Percentiles rank a stretch among this genome's conserved stretches.
These are phyloP conservation scores for Incumbomyces lentus DNA, from an alignment of 2,329 filamentous ascomycete species.

Conservation along the genomic window DNA sequence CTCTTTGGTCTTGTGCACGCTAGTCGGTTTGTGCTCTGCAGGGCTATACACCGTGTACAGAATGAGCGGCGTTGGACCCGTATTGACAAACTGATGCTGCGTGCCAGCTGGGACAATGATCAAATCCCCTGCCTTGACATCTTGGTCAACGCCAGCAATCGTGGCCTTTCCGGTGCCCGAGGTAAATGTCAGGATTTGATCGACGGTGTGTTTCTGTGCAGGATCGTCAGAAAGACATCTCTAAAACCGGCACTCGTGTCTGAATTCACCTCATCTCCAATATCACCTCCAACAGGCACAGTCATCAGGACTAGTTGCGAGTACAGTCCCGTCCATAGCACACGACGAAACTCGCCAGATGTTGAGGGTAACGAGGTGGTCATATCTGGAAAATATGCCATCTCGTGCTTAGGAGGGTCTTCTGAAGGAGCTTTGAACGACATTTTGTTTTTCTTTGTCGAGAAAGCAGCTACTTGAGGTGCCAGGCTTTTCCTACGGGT, in stretches of 20 bases:
- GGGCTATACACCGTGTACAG: slow-evolving; percentile 54
- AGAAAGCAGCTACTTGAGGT: background rate
- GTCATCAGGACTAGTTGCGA: slow-evolving; percentile 56
- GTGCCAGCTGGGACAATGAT: slow-evolving; percentile 56
- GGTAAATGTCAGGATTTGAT: slow-evolving; percentile 56
- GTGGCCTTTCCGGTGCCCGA: slow-evolving; percentile 49
- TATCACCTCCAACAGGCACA: slow-evolving; percentile 52
- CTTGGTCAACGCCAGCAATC: slow-evolving; percentile 48
- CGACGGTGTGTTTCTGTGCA: slow-evolving; percentile 43
- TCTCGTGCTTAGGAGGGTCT: slow-evolving; percentile 41
- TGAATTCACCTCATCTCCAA: slow-evolving; percentile 50
- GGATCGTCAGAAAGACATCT: background rate
- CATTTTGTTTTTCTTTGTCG: slow-evolving; percentile 12
- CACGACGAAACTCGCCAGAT: slow-evolving; percentile 50
- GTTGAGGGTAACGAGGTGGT: slow-evolving; percentile 42
- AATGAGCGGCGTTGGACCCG: slow-evolving; percentile 48
- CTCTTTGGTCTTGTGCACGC: slow-evolving; percentile 53
- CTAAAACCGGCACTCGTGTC: too few species aligned
- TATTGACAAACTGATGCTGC: slow-evolving; percentile 56
- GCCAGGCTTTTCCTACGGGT: background rate
- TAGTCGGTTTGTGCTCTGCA: slow-evolving; percentile 50
- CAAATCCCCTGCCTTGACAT: slow-evolving; percentile 45
- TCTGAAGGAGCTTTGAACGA: slow-evolving; percentile 14
- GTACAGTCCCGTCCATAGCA: slow-evolving; percentile 54
- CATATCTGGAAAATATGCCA: slow-evolving; percentile 52